Evolutionary conservation across 1,139 yeast genomes (phyloP).

Genomic region (Yamadazyma songkhlaensis): DNA sequence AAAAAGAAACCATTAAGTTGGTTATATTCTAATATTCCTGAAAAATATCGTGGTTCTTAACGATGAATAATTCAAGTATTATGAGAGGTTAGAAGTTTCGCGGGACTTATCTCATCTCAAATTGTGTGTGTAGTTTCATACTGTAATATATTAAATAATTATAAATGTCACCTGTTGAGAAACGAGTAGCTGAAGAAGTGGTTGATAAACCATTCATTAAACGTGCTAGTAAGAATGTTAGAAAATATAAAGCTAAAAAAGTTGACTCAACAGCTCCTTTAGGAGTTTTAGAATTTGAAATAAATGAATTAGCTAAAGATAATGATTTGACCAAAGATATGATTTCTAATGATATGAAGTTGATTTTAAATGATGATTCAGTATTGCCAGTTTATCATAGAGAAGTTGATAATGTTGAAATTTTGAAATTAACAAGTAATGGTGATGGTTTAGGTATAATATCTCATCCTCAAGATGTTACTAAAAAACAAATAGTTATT

Average conservation of each 20-base stretch:
- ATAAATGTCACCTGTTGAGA: constrained; percentile 7
- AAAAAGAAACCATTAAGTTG: constrained; percentile 36
- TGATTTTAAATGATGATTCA: constrained; percentile 58
- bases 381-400: constrained; percentile 57
- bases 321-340: constrained; percentile 43
- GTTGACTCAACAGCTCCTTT: constrained; percentile 77
- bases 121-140: constrained; percentile 5
- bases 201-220: constrained; percentile 10
- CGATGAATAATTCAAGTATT: too few species aligned
- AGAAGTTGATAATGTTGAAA: constrained; percentile 52
- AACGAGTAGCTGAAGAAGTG: constrained; percentile 6
- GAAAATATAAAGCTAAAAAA: constrained; percentile 55
- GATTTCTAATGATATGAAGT: constrained; percentile 61
- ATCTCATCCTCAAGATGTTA: constrained; percentile 49
- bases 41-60: constrained; percentile 18
- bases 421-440: constrained; percentile 62
- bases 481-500: constrained; percentile 45
- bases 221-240: constrained; percentile 16
- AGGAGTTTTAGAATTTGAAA: constrained; percentile 78
- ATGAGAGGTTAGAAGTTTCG: not conserved
- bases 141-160: constrained; percentile 2
- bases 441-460: constrained; percentile 78
- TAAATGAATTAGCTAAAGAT: constrained; percentile 52
- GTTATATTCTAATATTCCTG: constrained; percentile 36
- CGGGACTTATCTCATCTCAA: constrained; percentile 8